phyloP scores from a whole-genome alignment of 139 green algal genomes.

The Coelastrella sp. region DNA sequence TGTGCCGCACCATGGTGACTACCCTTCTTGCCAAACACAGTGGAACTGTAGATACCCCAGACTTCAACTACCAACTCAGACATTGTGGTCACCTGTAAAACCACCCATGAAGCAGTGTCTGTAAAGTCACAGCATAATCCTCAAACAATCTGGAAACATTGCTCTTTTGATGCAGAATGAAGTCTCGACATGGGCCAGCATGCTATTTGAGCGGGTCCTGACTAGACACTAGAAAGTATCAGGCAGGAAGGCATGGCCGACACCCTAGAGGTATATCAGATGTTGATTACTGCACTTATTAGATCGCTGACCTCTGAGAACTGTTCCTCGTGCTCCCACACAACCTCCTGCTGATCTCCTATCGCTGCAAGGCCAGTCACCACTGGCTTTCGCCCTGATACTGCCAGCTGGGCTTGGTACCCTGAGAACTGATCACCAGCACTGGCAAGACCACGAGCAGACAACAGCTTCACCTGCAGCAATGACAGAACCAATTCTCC shows the following conservation, averaged over 20 bases:
- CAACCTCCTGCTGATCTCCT: constrained; percentile 12
- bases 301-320: constrained; percentile 45
- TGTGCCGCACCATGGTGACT: constrained; percentile 37
- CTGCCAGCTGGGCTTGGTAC: background rate
- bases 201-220: background rate
- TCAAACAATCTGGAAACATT: background rate
- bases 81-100: constrained; percentile 45
- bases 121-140: too few species aligned
- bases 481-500: too few species aligned
- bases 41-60: constrained; percentile 63
- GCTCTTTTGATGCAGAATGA: too few species aligned
- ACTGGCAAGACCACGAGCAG: constrained; percentile 21
- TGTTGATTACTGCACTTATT: too few species aligned
- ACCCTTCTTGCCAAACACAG: too few species aligned
- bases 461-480: constrained; percentile 33
- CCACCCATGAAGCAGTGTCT: background rate
- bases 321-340: constrained; percentile 46
- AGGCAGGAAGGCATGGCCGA: too few species aligned
- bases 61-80: constrained; percentile 78
- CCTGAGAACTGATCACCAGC: background rate
- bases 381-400: background rate
- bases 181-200: too few species aligned
- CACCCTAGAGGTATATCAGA: too few species aligned
- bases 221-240: too few species aligned
- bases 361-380: background rate